phyloP scores from a whole-genome alignment of 78 protist genomes.

The Cavenderia fasciculata region DNA sequence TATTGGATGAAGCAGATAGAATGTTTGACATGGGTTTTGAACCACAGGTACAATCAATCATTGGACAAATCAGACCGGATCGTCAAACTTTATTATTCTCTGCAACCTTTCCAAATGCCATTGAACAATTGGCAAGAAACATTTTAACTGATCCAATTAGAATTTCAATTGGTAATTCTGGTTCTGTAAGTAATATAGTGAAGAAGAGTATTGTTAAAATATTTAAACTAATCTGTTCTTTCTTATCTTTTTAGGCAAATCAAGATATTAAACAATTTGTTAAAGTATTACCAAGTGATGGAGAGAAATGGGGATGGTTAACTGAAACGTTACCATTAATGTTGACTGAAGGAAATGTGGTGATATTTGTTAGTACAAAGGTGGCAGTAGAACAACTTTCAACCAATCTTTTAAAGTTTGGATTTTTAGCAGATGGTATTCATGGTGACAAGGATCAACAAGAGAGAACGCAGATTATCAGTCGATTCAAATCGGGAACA shows the following conservation, averaged over 20 bases:
- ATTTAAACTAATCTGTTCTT: background rate
- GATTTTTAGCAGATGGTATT: slow-evolving; percentile 54
- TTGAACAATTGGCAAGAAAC: slow-evolving; percentile 85
- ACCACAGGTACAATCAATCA: slow-evolving; percentile 83
- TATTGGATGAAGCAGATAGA: slow-evolving; percentile 93
- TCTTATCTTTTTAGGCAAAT: slow-evolving; percentile 61
- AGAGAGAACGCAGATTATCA: slow-evolving; percentile 51
- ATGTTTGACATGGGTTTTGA: slow-evolving; percentile 95
- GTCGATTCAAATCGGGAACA: slow-evolving; percentile 50
- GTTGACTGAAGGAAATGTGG: slow-evolving; percentile 54
- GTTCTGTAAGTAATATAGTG: slow-evolving; percentile 40
- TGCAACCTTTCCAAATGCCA: slow-evolving; percentile 88
- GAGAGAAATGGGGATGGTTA: slow-evolving; percentile 84
- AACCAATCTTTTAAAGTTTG: slow-evolving; percentile 2
- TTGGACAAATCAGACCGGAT: slow-evolving; percentile 85
- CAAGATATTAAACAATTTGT: slow-evolving; percentile 83
- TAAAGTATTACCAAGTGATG: slow-evolving; percentile 19
- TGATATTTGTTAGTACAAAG: slow-evolving; percentile 79
- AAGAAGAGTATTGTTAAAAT: background rate
- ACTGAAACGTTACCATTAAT: slow-evolving; percentile 13
- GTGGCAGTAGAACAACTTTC: slow-evolving; percentile 25
- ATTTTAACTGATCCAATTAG: slow-evolving; percentile 74
- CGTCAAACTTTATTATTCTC: slow-evolving; percentile 90
- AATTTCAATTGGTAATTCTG: slow-evolving; percentile 81
- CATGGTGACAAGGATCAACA: slow-evolving; percentile 91